A percentile compares a stretch with the other conserved stretches of the same genome.
These are phyloP conservation scores for Pouteria campechiana DNA, from an alignment of 179 eudicot genomes.

Conservation along the genomic window DNA sequence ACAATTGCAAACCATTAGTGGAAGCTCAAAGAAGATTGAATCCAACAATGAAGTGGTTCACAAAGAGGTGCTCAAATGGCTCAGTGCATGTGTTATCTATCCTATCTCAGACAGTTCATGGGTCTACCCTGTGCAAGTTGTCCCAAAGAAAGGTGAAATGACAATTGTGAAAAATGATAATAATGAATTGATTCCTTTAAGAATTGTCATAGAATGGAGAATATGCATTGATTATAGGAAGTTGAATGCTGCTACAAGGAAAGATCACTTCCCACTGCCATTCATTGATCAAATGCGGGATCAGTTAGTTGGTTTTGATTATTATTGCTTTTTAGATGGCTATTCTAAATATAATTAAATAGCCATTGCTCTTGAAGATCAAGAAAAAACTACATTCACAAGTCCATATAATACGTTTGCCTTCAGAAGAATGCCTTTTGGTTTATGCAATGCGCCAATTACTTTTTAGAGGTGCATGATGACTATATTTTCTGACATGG, in stretches of 20 bases:
- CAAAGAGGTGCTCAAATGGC: not conserved
- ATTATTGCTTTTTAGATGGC: constrained; percentile 1
- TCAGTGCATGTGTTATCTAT: too few species aligned
- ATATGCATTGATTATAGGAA: too few species aligned
- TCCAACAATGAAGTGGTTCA: not conserved
- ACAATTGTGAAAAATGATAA: not conserved
- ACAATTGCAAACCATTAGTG: too few species aligned
- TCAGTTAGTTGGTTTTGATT: not conserved
- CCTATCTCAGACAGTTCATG: not conserved
- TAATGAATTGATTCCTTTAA: not conserved
- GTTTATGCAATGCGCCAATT: too few species aligned
- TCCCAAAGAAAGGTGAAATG: not conserved
- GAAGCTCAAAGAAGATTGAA: not conserved
- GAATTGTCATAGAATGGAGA: too few species aligned
- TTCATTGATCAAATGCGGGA: too few species aligned
- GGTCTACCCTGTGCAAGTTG: not conserved
- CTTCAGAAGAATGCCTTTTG: not conserved
- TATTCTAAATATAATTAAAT: constrained; percentile 2
- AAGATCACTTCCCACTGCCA: not conserved
- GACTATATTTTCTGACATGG: not conserved
- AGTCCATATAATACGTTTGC: not conserved
- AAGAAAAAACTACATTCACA: constrained; percentile 3
- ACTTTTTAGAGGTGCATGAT: constrained; percentile 2
- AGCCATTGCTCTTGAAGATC: constrained; percentile 1
- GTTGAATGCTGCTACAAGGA: not conserved